Base-by-base conservation (phyloP, 2,329 filamentous ascomycete species). In the Diaporthe vaccinii region DNA sequence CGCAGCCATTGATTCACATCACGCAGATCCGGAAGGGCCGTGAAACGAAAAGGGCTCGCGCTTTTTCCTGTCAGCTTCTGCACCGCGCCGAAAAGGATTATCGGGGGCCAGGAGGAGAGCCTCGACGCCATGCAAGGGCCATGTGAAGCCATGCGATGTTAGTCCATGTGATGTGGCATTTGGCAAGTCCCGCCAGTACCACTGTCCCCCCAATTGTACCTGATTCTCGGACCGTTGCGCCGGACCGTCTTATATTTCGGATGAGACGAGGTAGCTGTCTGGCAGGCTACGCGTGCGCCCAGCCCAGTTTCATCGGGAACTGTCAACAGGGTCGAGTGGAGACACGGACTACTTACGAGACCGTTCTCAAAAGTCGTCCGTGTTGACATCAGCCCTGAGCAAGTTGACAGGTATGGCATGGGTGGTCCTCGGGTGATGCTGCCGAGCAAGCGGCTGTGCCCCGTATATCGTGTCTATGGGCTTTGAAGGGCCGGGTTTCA, bases 1-100 rank as follows among this genome's bases (percentile, higher is more conserved):
- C 65, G 65, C 65, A 69, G 65, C 65, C 49, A 69, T 69, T 69
- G 65, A 55, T 69, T 69, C 65, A 69, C 49, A 55, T 55, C 46
- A 49, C 49, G 65, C 8, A 53, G 65, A 69, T 69, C 65, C 65
- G 49, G 65, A 55, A 41, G 34, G 49, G 15, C 65, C 65, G 65
- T 69, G 65, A 69, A 69, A 69, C 65, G 49, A 55, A 69, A 55
- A 69, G 34, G 51, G 9, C 15, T 69, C 14, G 65, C 65, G 34
- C 65, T 22, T 36, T 20, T 36, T 39, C 49, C 46, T 69, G 28
- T 34, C 65, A 55, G 49, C 46, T 4, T 69, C 65, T 41, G 49
- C n/a, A 55, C 34, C 65, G 34, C 46, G 25, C 49, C 34, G 36
- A 17, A 39, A 41, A 25, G 34, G 5, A 17, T 10, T 17, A 22